Base-by-base conservation (phyloP, 2,329 filamentous ascomycete species). In the Colletotrichum coccodes region DNA sequence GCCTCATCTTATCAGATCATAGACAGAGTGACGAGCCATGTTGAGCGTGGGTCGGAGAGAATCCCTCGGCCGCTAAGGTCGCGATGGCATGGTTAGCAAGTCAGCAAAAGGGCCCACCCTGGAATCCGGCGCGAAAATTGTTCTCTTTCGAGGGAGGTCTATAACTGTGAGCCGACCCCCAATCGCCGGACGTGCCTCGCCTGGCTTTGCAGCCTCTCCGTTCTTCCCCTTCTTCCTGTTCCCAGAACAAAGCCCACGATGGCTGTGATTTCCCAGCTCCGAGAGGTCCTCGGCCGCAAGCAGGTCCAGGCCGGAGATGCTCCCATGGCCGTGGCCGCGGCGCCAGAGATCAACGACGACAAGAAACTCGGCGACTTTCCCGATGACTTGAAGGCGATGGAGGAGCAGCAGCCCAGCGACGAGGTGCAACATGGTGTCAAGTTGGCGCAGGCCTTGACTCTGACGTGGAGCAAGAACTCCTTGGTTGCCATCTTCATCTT, bases 391-490 rank as follows among this genome's bases (percentile, higher is more conserved):
- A 50, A 50, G 26, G 26, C 47, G 23, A 28, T 9, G 26, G 26
- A 50, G 47, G 47, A 50, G 47, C 47, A 50, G 47, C 28, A 30
- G 26, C 26, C n/a, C 28, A 50, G 66, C 1, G 59, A 71, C 11
- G 59, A 71, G 14, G 66, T 68, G 9, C 72, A 75, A 26, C 70
- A 67, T 36, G 73, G 74, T 65, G 70, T 75, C 5, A 73, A 72
- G 26, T 52, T 72, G 49, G 70, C 73, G 6, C 71, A 75, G 63
- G 74, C 74, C 30, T 67, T 73, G 23, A 72, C 74, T 2, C 54
- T 75, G 36, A 71, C 68, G 21, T 75, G 73, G 74, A 56, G 68
- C 5, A 72, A 62, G 59, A 60, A 56, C 3, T 72, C 71, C 1
- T 57, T 75, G 54, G 47, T 71, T 30, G 58, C 69, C n/a, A 70